phyloP scores from a whole-genome alignment of 805 yeast species.

The Cyberlindnera meyerae region DNA sequence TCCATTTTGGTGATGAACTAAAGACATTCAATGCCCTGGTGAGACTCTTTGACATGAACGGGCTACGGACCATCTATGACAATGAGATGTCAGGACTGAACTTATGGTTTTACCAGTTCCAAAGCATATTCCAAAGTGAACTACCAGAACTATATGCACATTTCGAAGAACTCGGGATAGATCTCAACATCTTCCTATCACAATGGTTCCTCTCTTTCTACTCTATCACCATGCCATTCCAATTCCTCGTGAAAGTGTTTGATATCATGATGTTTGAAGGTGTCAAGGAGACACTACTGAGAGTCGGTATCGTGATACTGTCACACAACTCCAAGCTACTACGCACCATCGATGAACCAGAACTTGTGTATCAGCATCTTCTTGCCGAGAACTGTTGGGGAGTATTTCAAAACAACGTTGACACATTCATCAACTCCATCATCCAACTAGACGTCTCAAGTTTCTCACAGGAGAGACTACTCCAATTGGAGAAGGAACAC shows the following conservation, averaged over 20 bases:
- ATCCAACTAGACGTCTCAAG: conserved; percentile 13
- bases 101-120: conserved; percentile 49
- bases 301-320: conserved; percentile 50
- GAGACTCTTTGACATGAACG: conserved; percentile 55
- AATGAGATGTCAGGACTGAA: conserved; percentile 52
- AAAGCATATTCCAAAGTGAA: conserved; percentile 34
- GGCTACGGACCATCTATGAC: conserved; percentile 46
- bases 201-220: conserved; percentile 65
- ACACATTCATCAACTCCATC: conserved; percentile 30
- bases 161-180: conserved; percentile 35
- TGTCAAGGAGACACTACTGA: conserved; percentile 48
- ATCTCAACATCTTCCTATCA: conserved; percentile 43
- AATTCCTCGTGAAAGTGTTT: conserved; percentile 44
- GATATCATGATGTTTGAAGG: conserved; percentile 51
- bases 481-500: conserved; percentile 6
- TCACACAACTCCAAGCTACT: conserved; percentile 40
- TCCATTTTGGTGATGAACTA: conserved; percentile 35
- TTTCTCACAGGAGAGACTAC: conserved; percentile 11
- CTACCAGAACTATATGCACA: conserved; percentile 41
- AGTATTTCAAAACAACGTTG: conserved; percentile 33
- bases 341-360: conserved; percentile 33
- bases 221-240: conserved; percentile 56
- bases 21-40: conserved; percentile 48
- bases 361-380: conserved; percentile 35
- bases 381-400: conserved; percentile 40